Conservation (phyloP, 345 rosid species). For the Noccaea caerulescens region DNA sequence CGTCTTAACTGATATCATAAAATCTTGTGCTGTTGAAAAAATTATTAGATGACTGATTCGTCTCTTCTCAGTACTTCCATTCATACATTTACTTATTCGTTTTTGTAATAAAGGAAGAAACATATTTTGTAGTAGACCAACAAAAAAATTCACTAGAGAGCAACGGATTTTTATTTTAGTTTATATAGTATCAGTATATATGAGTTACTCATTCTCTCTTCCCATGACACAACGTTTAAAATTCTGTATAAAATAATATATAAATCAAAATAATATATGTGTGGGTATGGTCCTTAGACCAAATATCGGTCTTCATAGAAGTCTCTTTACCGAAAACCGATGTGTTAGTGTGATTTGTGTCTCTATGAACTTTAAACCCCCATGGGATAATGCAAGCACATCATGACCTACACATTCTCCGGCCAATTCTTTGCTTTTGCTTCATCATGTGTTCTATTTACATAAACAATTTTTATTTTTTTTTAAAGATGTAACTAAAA, state of each 20-base stretch:
- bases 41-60: no score
- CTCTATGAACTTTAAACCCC: conserved; percentile 37
- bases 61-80: no score
- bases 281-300: conserved; percentile 43
- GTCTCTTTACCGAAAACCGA: conserved; percentile 42
- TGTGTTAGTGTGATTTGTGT: conserved; percentile 41
- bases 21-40: no score
- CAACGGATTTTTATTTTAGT: neutral
- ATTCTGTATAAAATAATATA: neutral
- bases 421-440: conserved; percentile 28
- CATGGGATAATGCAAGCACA: conserved; percentile 40
- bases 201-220: conserved; percentile 12
- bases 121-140: conserved; percentile 6
- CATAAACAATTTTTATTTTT: neutral
- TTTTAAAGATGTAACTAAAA: neutral
- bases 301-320: conserved; percentile 46
- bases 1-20: no score
- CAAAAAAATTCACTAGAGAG: neutral
- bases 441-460: conserved; percentile 25
- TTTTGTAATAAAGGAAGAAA: neutral
- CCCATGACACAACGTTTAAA: conserved; percentile 22
- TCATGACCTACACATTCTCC: conserved; percentile 37
- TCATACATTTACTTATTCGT: neutral
- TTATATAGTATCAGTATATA: no score
- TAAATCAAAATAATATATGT: neutral